A percentile compares a stretch with the other conserved stretches of the same genome.
Evolutionary conservation across 495 filamentous ascomycete species (phyloP).

Genomic region (Melanomma pulvis-pyrius): DNA sequence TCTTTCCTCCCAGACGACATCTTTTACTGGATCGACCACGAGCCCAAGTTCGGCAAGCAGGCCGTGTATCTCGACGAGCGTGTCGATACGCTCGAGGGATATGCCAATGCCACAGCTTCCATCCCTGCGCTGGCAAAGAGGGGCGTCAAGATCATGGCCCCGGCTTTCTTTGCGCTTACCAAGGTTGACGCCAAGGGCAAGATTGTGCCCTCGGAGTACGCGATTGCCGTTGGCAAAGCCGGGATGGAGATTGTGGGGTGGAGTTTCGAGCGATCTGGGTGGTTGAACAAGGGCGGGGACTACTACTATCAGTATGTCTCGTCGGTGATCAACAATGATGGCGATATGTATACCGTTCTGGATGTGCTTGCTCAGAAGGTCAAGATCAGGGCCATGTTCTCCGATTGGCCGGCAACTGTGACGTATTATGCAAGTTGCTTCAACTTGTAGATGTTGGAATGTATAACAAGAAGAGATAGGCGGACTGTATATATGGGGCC

Average conservation of each 20-base stretch:
- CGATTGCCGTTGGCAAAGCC: constrained; percentile 53
- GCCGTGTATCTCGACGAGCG: constrained; percentile 62
- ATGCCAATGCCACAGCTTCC: constrained; percentile 51
- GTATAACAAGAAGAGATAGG: not conserved
- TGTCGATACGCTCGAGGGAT: constrained; percentile 51
- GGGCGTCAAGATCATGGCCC: constrained; percentile 45
- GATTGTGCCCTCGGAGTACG: constrained; percentile 46
- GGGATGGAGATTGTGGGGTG: constrained; percentile 63
- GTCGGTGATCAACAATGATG: constrained; percentile 57
- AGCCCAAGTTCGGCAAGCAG: constrained; percentile 59
- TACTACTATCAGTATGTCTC: constrained; percentile 60
- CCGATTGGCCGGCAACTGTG: constrained; percentile 64
- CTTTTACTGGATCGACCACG: constrained; percentile 62
- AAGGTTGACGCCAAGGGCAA: constrained; percentile 41
- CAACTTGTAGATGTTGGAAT: constrained; percentile 37
- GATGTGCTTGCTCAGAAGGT: constrained; percentile 62
- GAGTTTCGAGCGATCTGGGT: constrained; percentile 64
- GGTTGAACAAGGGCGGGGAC: constrained; percentile 53
- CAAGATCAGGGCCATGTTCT: constrained; percentile 59
- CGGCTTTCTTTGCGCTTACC: constrained; percentile 41
- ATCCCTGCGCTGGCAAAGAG: constrained; percentile 51
- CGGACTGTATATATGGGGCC: not conserved
- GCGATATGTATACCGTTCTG: constrained; percentile 60
- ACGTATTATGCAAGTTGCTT: constrained; percentile 68
- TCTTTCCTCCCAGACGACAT: constrained; percentile 63